Conservation (phyloP, 2,329 filamentous ascomycete species). For the Ophiostoma australiae region DNA sequence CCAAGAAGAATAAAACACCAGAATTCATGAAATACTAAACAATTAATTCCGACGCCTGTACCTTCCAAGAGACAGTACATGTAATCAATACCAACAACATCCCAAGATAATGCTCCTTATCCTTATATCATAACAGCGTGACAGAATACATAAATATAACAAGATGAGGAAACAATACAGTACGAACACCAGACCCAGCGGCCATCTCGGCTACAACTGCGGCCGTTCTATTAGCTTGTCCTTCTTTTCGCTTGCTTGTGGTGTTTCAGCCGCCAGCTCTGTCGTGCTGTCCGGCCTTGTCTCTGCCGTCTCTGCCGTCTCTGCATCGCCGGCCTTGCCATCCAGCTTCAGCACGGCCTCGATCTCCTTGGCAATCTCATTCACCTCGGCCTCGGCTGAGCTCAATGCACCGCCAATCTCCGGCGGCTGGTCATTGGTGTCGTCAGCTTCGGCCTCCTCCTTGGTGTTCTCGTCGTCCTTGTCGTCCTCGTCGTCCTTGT, state of each 20-base stretch:
- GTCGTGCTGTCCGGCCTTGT: not conserved
- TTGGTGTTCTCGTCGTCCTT: not conserved
- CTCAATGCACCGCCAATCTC: constrained; percentile 21
- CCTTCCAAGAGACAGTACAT: not conserved
- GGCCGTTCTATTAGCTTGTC: constrained; percentile 19
- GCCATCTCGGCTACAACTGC: not conserved
- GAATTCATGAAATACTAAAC: not conserved
- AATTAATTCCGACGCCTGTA: not conserved
- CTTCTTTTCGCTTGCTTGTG: not conserved
- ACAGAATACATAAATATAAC: not conserved
- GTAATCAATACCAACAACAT: not conserved
- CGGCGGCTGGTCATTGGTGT: constrained; percentile 19
- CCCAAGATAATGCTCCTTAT: not conserved
- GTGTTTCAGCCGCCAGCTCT: not conserved
- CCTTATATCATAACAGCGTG: not conserved
- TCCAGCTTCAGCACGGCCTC: constrained; percentile 24
- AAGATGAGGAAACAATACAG: not conserved
- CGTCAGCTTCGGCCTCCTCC: not conserved
- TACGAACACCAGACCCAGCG: not conserved
- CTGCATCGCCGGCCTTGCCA: not conserved
- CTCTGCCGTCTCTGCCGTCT: not conserved
- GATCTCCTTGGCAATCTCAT: constrained; percentile 25
- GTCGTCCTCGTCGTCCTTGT: not conserved
- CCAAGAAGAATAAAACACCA: too few relatives aligned
- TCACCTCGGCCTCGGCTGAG: constrained; percentile 24